Evolutionary conservation across 441 rosid species (phyloP).

Genomic region (Eruca vesicaria): DNA sequence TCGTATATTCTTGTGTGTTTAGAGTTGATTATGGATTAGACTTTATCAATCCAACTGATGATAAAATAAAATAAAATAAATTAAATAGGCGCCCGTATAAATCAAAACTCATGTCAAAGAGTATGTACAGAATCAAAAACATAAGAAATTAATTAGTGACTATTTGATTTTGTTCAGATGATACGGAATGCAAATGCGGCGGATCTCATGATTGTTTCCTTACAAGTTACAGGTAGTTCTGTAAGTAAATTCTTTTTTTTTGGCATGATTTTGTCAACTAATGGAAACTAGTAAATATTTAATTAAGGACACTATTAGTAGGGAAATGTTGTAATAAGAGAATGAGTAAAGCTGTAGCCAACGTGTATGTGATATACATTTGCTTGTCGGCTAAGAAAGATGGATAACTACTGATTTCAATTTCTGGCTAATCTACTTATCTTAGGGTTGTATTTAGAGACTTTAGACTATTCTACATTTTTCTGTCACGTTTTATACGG

Average conservation of each 20-base stretch:
- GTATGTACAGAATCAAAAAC: background rate
- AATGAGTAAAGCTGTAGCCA: constrained; percentile 20
- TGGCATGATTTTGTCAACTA: background rate
- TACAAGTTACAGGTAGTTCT: background rate
- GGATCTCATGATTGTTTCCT: background rate
- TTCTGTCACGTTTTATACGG: background rate
- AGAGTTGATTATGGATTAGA: too few relatives aligned
- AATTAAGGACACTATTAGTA: background rate
- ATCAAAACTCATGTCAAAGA: background rate
- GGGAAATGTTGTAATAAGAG: background rate
- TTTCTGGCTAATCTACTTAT: constrained; percentile 22
- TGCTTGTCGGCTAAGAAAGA: constrained; percentile 13
- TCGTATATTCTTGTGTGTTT: too few relatives aligned
- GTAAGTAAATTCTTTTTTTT: background rate
- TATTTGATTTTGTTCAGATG: background rate
- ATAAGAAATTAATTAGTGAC: background rate
- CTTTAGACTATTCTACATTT: background rate
- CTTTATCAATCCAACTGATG: too few relatives aligned
- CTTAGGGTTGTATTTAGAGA: background rate
- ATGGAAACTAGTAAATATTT: background rate
- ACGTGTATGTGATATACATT: constrained; percentile 32
- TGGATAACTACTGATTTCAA: constrained; percentile 19
- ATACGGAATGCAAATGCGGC: background rate
- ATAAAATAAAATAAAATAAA: background rate
- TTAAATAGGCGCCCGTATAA: background rate